A percentile compares a stretch with the other conserved stretches of the same genome.
Conservation (phyloP, 2,329 filamentous ascomycete genomes). For the Grosmannia huntii region DNA sequence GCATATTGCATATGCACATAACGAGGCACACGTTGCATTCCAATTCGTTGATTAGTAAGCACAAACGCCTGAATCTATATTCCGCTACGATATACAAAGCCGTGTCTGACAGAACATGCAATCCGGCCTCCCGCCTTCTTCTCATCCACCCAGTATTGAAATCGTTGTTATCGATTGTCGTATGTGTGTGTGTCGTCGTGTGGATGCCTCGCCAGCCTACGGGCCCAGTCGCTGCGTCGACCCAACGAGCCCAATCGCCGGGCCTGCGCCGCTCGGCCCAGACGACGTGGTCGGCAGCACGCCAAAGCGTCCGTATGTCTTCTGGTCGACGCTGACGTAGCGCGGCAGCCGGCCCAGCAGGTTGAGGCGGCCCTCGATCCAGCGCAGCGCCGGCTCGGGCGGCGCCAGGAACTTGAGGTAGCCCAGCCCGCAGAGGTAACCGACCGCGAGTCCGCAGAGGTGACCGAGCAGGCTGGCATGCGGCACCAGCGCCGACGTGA, state of each 20-base stretch:
- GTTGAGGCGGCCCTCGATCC: slow-evolving; percentile 80
- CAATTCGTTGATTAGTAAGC: no score
- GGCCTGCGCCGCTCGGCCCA: slow-evolving; percentile 23
- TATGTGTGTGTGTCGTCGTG: background rate
- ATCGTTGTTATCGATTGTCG: background rate
- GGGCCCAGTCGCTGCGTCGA: slow-evolving; percentile 57
- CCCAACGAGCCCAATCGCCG: slow-evolving; percentile 49
- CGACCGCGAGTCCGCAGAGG: slow-evolving; percentile 67
- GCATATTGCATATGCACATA: background rate
- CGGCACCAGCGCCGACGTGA: slow-evolving; percentile 66
- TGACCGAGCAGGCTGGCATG: slow-evolving; percentile 79
- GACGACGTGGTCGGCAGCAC: slow-evolving; percentile 49
- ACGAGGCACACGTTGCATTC: background rate
- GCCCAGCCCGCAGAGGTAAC: slow-evolving; percentile 82
- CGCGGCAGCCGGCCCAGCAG: slow-evolving; percentile 73
- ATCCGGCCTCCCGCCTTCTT: no score
- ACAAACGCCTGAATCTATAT: background rate
- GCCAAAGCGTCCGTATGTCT: slow-evolving; percentile 86
- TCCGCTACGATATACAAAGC: background rate
- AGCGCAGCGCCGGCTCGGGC: slow-evolving; percentile 75
- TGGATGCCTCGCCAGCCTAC: slow-evolving; percentile 20
- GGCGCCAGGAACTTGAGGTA: slow-evolving; percentile 84
- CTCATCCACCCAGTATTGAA: background rate
- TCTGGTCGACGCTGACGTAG: slow-evolving; percentile 90
- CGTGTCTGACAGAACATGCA: background rate